phyloP scores from a whole-genome alignment of 2,329 filamentous ascomycete species.

The Pyricularia grisea region DNA sequence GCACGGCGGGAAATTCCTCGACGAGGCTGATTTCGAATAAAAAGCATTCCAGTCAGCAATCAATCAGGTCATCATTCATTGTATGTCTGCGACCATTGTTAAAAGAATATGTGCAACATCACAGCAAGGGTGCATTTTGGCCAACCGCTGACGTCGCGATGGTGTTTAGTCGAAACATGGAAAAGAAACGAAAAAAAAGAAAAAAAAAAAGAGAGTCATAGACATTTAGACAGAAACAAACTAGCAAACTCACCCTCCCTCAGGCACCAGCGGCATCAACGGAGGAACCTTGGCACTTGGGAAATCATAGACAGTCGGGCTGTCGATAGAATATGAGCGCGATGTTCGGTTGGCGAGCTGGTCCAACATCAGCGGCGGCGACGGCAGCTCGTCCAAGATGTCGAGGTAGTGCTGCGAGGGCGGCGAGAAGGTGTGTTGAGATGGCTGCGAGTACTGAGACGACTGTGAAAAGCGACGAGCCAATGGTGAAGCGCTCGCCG shows the following conservation, averaged over 20 bases:
- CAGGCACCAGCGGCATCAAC: conserved; percentile 6
- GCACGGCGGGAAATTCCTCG: neutral
- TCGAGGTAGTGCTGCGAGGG: conserved; percentile 25
- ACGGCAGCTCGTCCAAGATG: conserved; percentile 29
- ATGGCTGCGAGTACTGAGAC: conserved; percentile 3
- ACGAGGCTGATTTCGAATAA: neutral
- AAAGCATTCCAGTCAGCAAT: conserved; percentile 1
- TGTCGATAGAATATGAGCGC: conserved; percentile 47
- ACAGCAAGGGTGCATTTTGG: neutral
- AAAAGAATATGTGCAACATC: neutral
- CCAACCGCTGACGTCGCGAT: neutral
- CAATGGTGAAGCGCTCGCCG: conserved; percentile 41
- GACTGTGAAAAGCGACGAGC: conserved; percentile 34
- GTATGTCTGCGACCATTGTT: too few species aligned
- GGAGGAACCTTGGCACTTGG: conserved; percentile 18
- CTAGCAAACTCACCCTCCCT: neutral
- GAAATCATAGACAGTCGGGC: conserved; percentile 54
- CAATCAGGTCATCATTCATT: neutral
- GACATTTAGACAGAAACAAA: neutral
- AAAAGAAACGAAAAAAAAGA: neutral
- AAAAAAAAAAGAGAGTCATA: neutral
- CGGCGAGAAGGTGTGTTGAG: neutral
- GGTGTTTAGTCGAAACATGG: neutral
- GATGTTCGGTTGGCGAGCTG: conserved; percentile 32
- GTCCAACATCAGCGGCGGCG: conserved; percentile 19